phyloP scores from a whole-genome alignment of 179 eudicot species.

The Amaranthus tricolor region DNA sequence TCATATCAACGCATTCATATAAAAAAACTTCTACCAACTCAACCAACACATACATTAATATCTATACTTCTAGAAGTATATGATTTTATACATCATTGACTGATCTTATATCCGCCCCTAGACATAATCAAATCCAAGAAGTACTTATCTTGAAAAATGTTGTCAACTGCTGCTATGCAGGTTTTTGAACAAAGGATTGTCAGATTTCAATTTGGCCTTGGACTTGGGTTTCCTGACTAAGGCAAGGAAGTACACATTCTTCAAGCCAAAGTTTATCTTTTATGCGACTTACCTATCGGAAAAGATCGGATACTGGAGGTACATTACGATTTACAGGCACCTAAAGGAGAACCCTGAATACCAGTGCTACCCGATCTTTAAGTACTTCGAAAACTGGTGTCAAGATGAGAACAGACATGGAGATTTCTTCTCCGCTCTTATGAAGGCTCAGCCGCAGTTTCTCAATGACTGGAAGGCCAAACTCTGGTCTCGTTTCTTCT shows the following conservation, averaged over 20 bases:
- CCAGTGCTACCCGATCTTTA: slow-evolving; percentile 89
- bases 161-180: slow-evolving; percentile 32
- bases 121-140: too few species aligned
- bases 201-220: slow-evolving; percentile 91
- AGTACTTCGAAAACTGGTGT: slow-evolving; percentile 99
- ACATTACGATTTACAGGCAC: slow-evolving; percentile 93
- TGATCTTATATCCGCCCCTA: too few species aligned
- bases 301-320: slow-evolving; percentile 98
- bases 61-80: not conserved
- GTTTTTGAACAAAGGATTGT: slow-evolving; percentile 92
- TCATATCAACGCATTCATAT: not conserved
- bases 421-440: slow-evolving; percentile 94
- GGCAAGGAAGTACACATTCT: slow-evolving; percentile 94
- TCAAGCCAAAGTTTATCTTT: slow-evolving; percentile 98
- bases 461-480: slow-evolving; percentile 99
- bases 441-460: slow-evolving; percentile 98
- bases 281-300: slow-evolving; percentile 92
- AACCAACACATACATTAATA: not conserved
- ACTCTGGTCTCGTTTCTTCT: slow-evolving; percentile 95
- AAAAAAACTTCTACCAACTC: not conserved
- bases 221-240: slow-evolving; percentile 94
- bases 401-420: slow-evolving; percentile 98
- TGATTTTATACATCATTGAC: too few species aligned
- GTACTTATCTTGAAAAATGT: too few species aligned
- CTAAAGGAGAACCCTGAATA: slow-evolving; percentile 87